Conservation (phyloP, 225 moss, liverwort and hornwort species). For the Polytrichum formosum region DNA sequence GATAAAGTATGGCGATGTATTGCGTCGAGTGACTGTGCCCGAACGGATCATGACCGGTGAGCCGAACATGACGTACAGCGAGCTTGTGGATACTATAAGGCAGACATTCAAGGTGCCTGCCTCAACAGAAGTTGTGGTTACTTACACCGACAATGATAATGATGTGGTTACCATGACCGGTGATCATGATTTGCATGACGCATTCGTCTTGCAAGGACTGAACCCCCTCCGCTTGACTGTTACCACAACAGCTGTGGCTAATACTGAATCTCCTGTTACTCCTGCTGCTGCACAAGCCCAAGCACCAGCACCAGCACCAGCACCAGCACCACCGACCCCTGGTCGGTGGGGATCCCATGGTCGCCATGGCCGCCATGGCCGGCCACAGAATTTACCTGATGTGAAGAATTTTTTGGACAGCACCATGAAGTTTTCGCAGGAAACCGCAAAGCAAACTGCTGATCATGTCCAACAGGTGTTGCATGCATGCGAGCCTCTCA, state of each 20-base stretch:
- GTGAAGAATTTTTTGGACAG: conserved; percentile 8
- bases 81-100: conserved; percentile 32
- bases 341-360: not conserved
- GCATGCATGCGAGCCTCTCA: conserved; percentile 10
- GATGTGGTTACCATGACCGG: conserved; percentile 44
- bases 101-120: conserved; percentile 37
- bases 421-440: conserved; percentile 13
- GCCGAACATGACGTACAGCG: conserved; percentile 18
- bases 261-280: not conserved
- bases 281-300: not conserved
- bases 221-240: conserved; percentile 55
- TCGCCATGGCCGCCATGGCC: not conserved
- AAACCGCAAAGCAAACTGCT: conserved; percentile 11
- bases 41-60: not conserved
- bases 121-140: conserved; percentile 23
- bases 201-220: conserved; percentile 29
- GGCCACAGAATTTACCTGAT: conserved; percentile 7
- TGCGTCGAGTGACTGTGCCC: conserved; percentile 31
- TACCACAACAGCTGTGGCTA: not conserved
- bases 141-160: conserved; percentile 47
- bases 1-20: conserved; percentile 43
- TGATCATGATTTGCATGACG: conserved; percentile 41
- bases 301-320: too few relatives aligned
- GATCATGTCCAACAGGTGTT: conserved; percentile 9
- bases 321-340: too few relatives aligned